Evolutionary conservation across 805 yeast species (phyloP).

Genomic region (Hanseniaspora pseudoguilliermondii): DNA sequence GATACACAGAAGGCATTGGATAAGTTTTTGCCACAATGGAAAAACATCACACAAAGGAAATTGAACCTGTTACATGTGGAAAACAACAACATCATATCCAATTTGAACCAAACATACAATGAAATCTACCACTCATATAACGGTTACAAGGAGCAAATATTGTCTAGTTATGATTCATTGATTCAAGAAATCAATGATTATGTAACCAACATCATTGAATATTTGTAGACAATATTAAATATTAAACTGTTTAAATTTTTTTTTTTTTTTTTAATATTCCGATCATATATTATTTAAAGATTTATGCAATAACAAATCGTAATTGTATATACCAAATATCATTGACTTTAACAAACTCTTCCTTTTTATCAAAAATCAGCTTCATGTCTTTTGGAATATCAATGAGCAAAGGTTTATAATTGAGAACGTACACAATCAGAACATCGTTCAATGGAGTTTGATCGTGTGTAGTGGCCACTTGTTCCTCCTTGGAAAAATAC

Average conservation of each 20-base stretch:
- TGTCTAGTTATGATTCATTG: slow-evolving; percentile 3
- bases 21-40: not conserved
- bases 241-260: no score
- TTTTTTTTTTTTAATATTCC: not conserved
- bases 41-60: slow-evolving; percentile 3
- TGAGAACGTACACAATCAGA: not conserved
- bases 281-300: not conserved
- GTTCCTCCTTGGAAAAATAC: slow-evolving; percentile 2
- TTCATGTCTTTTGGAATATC: slow-evolving; percentile 3
- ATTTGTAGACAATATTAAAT: not conserved
- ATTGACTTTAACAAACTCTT: not conserved
- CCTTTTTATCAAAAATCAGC: not conserved
- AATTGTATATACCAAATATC: slow-evolving; percentile 9
- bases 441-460: not conserved
- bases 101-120: not conserved
- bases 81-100: not conserved
- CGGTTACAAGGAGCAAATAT: slow-evolving; percentile 1
- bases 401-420: slow-evolving; percentile 3
- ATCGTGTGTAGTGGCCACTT: not conserved
- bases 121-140: not conserved
- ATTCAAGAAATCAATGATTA: slow-evolving; percentile 11
- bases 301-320: not conserved
- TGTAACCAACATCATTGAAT: slow-evolving; percentile 8
- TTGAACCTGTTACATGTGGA: not conserved
- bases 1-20: not conserved